Conservation (phyloP, 768 basidiomycete species). For the Auricularia cornea region DNA sequence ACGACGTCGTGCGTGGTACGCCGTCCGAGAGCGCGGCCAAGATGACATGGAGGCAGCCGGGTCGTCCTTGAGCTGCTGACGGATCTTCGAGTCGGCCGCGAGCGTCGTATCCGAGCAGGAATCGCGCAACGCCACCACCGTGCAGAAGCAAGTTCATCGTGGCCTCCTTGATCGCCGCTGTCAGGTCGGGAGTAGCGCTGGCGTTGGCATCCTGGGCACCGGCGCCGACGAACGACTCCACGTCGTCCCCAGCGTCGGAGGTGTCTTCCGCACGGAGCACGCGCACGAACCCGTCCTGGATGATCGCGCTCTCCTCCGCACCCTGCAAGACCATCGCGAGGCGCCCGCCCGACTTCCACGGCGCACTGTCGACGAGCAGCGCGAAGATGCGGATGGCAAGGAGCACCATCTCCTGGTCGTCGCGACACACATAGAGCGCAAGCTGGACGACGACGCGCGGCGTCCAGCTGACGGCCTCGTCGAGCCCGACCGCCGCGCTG, state of each 20-base stretch:
- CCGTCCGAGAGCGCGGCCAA: constrained; percentile 69
- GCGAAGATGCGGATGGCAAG: constrained; percentile 73
- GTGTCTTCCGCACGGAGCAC: constrained; percentile 58
- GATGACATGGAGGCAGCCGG: constrained; percentile 72
- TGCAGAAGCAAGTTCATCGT: constrained; percentile 76
- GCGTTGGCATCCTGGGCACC: constrained; percentile 51
- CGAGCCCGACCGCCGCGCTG: constrained; percentile 45
- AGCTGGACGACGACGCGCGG: constrained; percentile 71
- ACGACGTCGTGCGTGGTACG: constrained; percentile 46
- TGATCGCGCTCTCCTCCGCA: constrained; percentile 77
- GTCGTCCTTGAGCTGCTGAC: constrained; percentile 57
- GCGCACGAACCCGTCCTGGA: constrained; percentile 68
- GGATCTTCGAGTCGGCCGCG: constrained; percentile 71
- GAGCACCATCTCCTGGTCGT: constrained; percentile 62
- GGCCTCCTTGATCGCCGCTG: constrained; percentile 64
- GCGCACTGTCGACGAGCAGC: constrained; percentile 53
- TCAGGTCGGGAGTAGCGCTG: constrained; percentile 31
- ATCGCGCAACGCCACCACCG: constrained; percentile 83
- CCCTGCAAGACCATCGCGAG: constrained; percentile 72
- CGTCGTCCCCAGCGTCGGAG: constrained; percentile 55
- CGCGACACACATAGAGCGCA: constrained; percentile 67
- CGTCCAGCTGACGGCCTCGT: constrained; percentile 63
- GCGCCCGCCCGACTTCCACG: constrained; percentile 36
- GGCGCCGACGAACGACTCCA: constrained; percentile 62
- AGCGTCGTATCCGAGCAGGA: constrained; percentile 66